Evolutionary conservation across 2,329 filamentous ascomycete genomes (phyloP).

Genomic region (Trematosphaeria pertusa): DNA sequence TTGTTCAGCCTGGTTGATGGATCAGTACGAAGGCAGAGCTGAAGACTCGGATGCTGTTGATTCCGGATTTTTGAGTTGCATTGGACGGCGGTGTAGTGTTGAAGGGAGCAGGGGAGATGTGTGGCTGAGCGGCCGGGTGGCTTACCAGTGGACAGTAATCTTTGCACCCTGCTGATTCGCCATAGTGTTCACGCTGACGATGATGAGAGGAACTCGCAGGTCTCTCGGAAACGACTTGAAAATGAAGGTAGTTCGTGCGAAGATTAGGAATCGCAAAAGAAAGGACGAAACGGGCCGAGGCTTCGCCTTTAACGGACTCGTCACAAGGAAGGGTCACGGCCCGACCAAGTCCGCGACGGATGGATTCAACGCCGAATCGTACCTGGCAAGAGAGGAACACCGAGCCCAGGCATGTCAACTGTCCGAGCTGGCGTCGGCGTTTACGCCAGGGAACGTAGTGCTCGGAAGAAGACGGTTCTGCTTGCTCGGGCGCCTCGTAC

Average conservation of each 20-base stretch:
- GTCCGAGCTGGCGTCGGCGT: no score
- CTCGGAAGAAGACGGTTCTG: no score
- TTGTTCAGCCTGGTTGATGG: slow-evolving; percentile 72
- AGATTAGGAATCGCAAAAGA: no score
- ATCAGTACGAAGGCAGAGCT: slow-evolving; percentile 10
- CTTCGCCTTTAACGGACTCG: no score
- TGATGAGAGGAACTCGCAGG: not conserved
- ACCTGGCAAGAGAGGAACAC: no score
- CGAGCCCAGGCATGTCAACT: no score
- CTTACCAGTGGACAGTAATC: slow-evolving; percentile 47
- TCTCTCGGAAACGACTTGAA: not conserved
- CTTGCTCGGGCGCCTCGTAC: no score
- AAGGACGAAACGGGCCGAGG: no score
- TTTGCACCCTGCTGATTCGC: slow-evolving; percentile 41
- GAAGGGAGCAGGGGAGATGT: not conserved
- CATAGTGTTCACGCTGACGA: slow-evolving; percentile 8
- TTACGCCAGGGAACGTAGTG: no score
- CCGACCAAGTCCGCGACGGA: no score
- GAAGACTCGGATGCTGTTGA: slow-evolving; percentile 5
- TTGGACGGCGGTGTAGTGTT: slow-evolving; percentile 6
- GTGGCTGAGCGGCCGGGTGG: slow-evolving; percentile 10
- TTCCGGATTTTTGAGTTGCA: not conserved
- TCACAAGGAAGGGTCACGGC: no score
- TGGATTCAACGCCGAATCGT: no score
- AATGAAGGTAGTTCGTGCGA: not conserved